Conservation (phyloP, 164 flowering plant genomes). For the Saururus chinensis region DNA sequence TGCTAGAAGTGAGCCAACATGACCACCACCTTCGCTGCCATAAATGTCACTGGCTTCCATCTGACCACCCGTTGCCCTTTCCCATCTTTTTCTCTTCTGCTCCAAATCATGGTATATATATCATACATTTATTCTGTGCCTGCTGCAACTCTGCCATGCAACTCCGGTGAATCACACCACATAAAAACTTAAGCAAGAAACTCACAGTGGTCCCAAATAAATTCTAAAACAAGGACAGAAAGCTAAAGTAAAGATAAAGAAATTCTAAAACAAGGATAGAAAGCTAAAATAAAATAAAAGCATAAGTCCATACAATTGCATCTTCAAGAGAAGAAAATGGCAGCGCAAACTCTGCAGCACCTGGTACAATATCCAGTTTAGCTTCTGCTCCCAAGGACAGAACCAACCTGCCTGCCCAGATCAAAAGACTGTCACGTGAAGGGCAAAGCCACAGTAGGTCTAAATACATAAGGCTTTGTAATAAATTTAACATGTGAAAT, state of each 20-base stretch:
- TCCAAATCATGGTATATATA: too few species aligned
- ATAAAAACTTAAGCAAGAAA: too few species aligned
- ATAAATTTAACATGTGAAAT: background rate
- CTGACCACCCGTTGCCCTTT: too few species aligned
- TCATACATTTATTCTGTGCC: too few species aligned
- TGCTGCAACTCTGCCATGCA: too few species aligned
- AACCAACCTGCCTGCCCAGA: conserved; percentile 98
- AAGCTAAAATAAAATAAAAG: background rate
- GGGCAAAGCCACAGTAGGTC: background rate
- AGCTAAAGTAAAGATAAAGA: background rate
- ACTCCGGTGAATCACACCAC: too few species aligned
- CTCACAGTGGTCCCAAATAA: too few species aligned
- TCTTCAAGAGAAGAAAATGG: conserved; percentile 87
- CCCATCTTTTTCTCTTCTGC: too few species aligned
- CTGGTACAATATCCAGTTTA: conserved; percentile 81
- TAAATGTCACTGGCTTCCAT: too few species aligned
- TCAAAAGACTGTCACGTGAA: conserved; percentile 3
- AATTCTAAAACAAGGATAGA: background rate
- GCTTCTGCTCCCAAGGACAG: conserved; percentile 96
- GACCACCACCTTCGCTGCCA: too few species aligned
- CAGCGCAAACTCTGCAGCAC: conserved; percentile 77
- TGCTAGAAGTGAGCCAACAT: too few species aligned
- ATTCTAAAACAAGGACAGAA: background rate
- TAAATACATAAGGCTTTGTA: too few species aligned
- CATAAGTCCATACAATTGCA: conserved; percentile 50